phyloP scores from a whole-genome alignment of 176 grass and related monocot species.

The Ensete ventricosum region DNA sequence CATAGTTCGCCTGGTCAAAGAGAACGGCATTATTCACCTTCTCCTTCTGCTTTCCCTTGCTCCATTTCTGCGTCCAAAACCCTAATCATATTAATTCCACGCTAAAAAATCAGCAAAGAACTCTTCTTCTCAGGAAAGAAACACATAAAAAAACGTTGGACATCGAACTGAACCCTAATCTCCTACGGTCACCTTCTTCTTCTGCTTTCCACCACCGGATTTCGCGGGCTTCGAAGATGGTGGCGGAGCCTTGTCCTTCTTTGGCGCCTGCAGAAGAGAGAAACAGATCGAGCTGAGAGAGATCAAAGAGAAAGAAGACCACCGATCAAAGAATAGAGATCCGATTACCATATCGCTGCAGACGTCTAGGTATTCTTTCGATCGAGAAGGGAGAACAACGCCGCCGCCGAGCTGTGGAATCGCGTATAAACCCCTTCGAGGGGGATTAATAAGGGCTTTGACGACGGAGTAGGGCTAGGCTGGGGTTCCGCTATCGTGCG shows the following conservation, averaged over 20 bases:
- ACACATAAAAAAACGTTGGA: no score
- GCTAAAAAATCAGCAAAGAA: background rate
- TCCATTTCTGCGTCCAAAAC: conserved; percentile 41
- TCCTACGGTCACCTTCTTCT: conserved; percentile 34
- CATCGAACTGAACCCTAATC: no score
- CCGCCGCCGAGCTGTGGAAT: no score
- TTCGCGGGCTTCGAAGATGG: conserved; percentile 58
- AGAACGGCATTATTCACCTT: conserved; percentile 51
- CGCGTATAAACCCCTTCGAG: no score
- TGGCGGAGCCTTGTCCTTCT: conserved; percentile 54
- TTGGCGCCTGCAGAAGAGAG: conserved; percentile 28
- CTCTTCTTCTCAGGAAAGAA: no score
- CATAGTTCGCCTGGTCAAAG: conserved; percentile 47
- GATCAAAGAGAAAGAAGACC: background rate
- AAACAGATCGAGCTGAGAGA: background rate
- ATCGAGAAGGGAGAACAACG: no score
- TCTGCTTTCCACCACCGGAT: conserved; percentile 22
- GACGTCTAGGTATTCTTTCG: background rate
- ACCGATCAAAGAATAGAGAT: no score
- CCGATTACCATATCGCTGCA: background rate
- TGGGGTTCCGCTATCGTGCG: background rate
- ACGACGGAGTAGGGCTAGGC: no score
- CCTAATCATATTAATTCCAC: background rate
- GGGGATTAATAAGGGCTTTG: no score
- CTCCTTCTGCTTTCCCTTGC: conserved; percentile 67